These are phyloP conservation scores for Sporothrix phasma DNA, from an alignment of 2,329 filamentous ascomycete species.

Conservation along the genomic window DNA sequence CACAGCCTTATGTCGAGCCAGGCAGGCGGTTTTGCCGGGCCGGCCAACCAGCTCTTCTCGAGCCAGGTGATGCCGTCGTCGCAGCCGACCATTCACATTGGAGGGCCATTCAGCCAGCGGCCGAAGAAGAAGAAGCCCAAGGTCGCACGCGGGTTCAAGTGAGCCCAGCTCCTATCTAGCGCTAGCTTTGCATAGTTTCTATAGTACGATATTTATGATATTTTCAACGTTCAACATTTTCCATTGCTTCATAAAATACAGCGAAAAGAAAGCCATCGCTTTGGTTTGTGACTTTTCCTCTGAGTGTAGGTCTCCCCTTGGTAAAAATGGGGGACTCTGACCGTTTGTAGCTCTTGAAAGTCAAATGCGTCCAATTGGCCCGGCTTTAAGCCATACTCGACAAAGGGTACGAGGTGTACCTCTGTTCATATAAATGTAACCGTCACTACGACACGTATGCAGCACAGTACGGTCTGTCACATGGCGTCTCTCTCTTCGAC, in stretches of 20 bases:
- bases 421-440: not conserved
- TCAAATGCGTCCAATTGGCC: not conserved
- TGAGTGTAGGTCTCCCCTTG: too few relatives aligned
- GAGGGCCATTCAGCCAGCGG: slow-evolving; percentile 20
- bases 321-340: not conserved
- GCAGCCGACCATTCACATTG: slow-evolving; percentile 10
- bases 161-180: not conserved
- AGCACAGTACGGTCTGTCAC: not conserved
- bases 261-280: not conserved
- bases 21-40: not conserved
- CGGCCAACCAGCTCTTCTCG: slow-evolving; percentile 12
- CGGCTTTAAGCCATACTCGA: not conserved
- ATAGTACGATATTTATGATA: not conserved
- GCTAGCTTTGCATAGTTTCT: not conserved
- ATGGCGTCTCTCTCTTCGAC: not conserved
- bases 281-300: too few relatives aligned
- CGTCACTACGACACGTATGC: not conserved
- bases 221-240: not conserved
- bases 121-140: slow-evolving; percentile 35
- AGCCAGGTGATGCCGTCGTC: slow-evolving; percentile 16
- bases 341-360: not conserved
- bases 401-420: not conserved
- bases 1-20: slow-evolving; percentile 14
- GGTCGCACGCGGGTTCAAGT: slow-evolving; percentile 34
- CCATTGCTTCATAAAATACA: not conserved